Evolutionary conservation across 345 rosid species (phyloP).

Genomic region (Ceriops tagal): DNA sequence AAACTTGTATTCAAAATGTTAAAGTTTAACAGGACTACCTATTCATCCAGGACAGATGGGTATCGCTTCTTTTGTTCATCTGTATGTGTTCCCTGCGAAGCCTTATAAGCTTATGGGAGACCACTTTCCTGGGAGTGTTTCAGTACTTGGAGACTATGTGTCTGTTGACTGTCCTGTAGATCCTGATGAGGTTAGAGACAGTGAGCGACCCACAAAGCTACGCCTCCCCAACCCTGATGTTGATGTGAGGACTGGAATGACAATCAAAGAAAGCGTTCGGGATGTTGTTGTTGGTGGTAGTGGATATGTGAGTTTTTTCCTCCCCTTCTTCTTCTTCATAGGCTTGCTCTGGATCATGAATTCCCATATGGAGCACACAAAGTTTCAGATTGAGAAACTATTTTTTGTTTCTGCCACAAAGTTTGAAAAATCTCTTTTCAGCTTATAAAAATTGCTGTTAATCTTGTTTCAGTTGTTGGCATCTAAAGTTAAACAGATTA

Average conservation of each 20-base stretch:
- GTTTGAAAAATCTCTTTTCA: too few species aligned
- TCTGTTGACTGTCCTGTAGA: conserved; percentile 88
- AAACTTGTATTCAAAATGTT: conserved; percentile 13
- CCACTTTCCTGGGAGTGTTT: conserved; percentile 63
- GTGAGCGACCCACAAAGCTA: conserved; percentile 91
- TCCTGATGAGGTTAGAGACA: conserved; percentile 97
- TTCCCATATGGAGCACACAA: too few species aligned
- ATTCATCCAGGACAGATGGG: conserved; percentile 92
- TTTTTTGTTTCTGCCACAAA: too few species aligned
- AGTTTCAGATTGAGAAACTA: too few species aligned
- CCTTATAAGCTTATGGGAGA: conserved; percentile 95
- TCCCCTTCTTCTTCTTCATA: not conserved
- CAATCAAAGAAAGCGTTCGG: conserved; percentile 82
- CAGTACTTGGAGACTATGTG: conserved; percentile 95
- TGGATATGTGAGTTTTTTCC: conserved; percentile 65
- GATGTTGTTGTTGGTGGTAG: conserved; percentile 92
- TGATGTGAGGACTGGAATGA: conserved; percentile 77
- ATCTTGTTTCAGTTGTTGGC: too few species aligned
- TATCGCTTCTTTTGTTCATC: conserved; percentile 92
- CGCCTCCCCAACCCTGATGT: conserved; percentile 83
- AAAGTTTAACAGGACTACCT: conserved; percentile 38
- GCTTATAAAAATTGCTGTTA: too few species aligned
- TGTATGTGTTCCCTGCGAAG: conserved; percentile 87
- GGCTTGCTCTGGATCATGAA: too few species aligned
- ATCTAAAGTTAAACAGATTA: too few species aligned